A percentile compares a stretch with the other conserved stretches of the same genome.
Conservation (phyloP, 129 eudicot genomes). For the Glebionis coronaria region DNA sequence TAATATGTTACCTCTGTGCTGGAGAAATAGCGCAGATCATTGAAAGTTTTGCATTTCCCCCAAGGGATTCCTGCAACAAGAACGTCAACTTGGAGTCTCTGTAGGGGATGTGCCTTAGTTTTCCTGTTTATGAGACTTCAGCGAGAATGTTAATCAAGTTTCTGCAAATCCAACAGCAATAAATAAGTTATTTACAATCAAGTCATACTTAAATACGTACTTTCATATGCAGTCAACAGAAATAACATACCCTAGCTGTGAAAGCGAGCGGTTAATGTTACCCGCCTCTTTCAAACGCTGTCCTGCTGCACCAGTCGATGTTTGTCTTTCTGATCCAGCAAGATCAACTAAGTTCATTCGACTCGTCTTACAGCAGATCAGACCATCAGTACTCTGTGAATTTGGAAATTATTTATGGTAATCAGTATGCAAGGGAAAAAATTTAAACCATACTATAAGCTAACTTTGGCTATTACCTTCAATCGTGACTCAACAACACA, state of each 20-base stretch:
- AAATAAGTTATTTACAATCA: neutral
- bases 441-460: neutral
- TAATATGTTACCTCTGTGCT: conserved; percentile 57
- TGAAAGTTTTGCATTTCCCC: conserved; percentile 93
- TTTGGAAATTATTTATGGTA: conserved; percentile 3
- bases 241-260: conserved; percentile 88
- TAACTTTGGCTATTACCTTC: too few species aligned
- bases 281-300: conserved; percentile 99
- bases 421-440: neutral
- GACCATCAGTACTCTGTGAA: conserved; percentile 71
- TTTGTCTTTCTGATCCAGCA: conserved; percentile 99
- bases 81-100: conserved; percentile 95
- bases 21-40: conserved; percentile 99
- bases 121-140: conserved; percentile 96
- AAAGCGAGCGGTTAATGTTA: too few species aligned
- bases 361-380: conserved; percentile 81
- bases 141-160: conserved; percentile 91
- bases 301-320: conserved; percentile 97
- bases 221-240: conserved; percentile 4
- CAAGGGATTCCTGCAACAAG: conserved; percentile 95
- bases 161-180: conserved; percentile 40
- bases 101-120: conserved; percentile 94
- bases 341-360: conserved; percentile 94
- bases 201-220: neutral
- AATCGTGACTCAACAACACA: too few species aligned